These are phyloP conservation scores for Dianthus caryophyllus DNA, from an alignment of 148 eudicot genomes.

Conservation along the genomic window DNA sequence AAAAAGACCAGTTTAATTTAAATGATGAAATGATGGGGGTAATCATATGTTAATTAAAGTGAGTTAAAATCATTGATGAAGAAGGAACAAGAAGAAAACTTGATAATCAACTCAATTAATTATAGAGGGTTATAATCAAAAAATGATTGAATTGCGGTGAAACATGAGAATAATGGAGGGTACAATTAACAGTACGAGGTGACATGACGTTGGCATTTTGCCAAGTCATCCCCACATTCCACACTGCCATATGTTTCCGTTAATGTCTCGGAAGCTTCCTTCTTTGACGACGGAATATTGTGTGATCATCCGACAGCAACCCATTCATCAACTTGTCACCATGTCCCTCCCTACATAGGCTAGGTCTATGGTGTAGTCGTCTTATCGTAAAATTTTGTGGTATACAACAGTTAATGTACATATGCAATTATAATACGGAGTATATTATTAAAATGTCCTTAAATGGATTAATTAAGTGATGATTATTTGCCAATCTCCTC, in stretches of 20 bases:
- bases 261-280: conserved; percentile 23
- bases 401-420: too few species aligned
- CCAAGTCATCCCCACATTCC: background rate
- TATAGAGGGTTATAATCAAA: background rate
- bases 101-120: too few species aligned
- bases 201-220: background rate
- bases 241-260: conserved; percentile 5
- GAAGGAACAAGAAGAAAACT: background rate
- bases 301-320: background rate
- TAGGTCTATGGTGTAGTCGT: too few species aligned
- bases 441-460: too few species aligned
- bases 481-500: too few species aligned
- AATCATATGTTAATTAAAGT: too few species aligned
- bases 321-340: background rate
- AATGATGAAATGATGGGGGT: too few species aligned
- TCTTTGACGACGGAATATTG: conserved; percentile 9
- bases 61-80: background rate
- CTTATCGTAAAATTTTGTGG: too few species aligned
- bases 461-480: too few species aligned
- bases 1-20: too few species aligned
- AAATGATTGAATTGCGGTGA: conserved; percentile 1
- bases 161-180: background rate
- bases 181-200: conserved; percentile 8
- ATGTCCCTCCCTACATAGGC: too few species aligned
- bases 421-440: too few species aligned